Conservation (phyloP, 176 grass and related monocot genomes). For the Poa pratensis region DNA sequence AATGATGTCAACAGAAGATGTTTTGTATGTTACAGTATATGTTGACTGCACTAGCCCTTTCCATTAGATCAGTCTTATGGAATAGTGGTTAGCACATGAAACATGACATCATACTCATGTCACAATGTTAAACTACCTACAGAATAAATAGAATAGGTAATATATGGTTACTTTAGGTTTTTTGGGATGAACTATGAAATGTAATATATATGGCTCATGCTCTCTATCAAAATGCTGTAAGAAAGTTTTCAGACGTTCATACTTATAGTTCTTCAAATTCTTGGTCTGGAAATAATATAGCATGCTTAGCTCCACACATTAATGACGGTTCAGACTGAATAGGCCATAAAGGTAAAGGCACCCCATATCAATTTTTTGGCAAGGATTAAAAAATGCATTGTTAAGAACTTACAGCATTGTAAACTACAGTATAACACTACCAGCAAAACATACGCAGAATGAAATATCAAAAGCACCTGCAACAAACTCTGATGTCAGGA, state of each 20-base stretch:
- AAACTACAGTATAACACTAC: neutral
- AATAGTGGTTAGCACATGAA: too few relatives aligned
- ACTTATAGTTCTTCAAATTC: neutral
- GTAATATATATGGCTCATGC: neutral
- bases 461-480: conserved; percentile 64
- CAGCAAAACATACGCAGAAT: neutral
- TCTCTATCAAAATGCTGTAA: neutral
- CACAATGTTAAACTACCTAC: neutral
- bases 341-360: neutral
- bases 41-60: too few relatives aligned
- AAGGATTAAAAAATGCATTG: neutral
- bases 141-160: conserved; percentile 9
- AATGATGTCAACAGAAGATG: neutral
- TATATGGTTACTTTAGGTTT: neutral
- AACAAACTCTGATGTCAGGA: conserved; percentile 82
- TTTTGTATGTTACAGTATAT: neutral
- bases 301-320: neutral
- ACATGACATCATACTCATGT: too few relatives aligned
- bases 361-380: neutral
- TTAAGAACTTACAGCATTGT: neutral
- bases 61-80: too few relatives aligned
- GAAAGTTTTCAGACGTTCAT: neutral
- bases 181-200: neutral
- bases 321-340: neutral
- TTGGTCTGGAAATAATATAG: neutral